Evolutionary conservation across 2,329 filamentous ascomycete species (phyloP).

Genomic region (Trichoderma polysporum): DNA sequence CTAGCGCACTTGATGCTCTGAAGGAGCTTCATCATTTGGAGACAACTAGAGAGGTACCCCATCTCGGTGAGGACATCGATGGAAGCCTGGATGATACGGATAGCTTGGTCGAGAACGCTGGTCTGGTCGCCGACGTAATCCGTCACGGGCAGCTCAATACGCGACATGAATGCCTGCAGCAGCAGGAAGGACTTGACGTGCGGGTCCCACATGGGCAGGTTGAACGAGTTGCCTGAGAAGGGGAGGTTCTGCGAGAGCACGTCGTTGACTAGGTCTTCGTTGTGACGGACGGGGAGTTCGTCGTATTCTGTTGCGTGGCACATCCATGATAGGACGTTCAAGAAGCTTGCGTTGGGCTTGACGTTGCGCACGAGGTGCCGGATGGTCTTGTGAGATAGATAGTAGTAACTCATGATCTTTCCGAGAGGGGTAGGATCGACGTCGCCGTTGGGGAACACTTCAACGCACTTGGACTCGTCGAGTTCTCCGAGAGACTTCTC

Average conservation of each 20-base stretch:
- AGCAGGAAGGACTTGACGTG: conserved; percentile 95
- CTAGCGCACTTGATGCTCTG: conserved; percentile 90
- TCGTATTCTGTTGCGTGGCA: conserved; percentile 92
- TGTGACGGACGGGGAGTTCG: conserved; percentile 94
- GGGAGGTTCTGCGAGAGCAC: conserved; percentile 83
- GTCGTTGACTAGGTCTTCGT: conserved; percentile 95
- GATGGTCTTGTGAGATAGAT: conserved; percentile 92
- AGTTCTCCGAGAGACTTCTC: conserved; percentile 82
- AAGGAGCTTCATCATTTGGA: conserved; percentile 79
- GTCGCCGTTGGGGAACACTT: conserved; percentile 80
- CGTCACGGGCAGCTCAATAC: conserved; percentile 87
- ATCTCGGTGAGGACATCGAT: conserved; percentile 93
- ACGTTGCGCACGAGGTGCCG: conserved; percentile 77
- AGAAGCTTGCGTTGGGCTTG: conserved; percentile 72
- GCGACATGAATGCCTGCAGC: conserved; percentile 91
- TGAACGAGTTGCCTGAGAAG: conserved; percentile 57
- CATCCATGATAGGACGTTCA: conserved; percentile 88
- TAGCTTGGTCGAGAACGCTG: conserved; percentile 87
- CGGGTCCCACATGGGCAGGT: conserved; percentile 94
- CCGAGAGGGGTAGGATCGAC: conserved; percentile 87
- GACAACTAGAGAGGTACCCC: conserved; percentile 74
- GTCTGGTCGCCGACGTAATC: conserved; percentile 96
- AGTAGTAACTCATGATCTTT: conserved; percentile 99
- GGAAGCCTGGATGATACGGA: conserved; percentile 93
- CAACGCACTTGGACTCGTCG: conserved; percentile 78